Evolutionary conservation across 371 early-diverging fungal genomes (phyloP), one percentile per base, ranked within the genome.

Genomic region (Rhizopus arrhizus): DNA sequence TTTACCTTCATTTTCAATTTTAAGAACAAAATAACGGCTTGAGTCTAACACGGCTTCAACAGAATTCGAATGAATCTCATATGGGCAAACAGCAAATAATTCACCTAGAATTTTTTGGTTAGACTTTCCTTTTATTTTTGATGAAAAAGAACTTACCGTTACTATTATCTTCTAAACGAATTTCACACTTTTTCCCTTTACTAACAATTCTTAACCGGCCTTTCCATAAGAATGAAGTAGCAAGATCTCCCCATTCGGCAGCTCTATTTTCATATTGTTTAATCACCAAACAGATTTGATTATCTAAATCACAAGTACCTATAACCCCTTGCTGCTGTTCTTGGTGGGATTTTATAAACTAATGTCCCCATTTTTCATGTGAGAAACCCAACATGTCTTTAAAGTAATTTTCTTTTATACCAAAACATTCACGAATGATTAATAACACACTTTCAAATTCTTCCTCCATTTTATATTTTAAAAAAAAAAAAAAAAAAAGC

Each of bases 21-120:
- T 86, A 43, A 96, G 72, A 3, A 94, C 95, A 88, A 96, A 96
- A 73, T 95, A 96, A n/a, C 96, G 86, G 53, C 87, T 87, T 11
- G 93, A 93, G 68, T 96, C 96, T 28, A 86, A 72, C 12, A 95
- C 96, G n/a, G 90, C 84, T 70, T 95, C 95, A 3, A 96, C 92
- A 29, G 86, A 81, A 52, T 73, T 81, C n/a, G 80, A 74, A n/a
- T 83, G 81, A 45, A 85, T 79, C 42, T 89, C 88, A 69, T 93
- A 91, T 2, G 90, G 90, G 61, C 91, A 92, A 6, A 81, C 70
- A 5, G 94, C 96, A 84, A 96, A 96, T 13, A 93, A 64, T 61
- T 94, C 94, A 38, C 94, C 95, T 86, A 62, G 35, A 32, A 38
- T n/a, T 28, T 10, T 49, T 32, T 32, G 41, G 31, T 16, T 8